These are phyloP conservation scores for Steccherinum ochraceum DNA, from an alignment of 768 basidiomycete genomes.

Conservation along the genomic window DNA sequence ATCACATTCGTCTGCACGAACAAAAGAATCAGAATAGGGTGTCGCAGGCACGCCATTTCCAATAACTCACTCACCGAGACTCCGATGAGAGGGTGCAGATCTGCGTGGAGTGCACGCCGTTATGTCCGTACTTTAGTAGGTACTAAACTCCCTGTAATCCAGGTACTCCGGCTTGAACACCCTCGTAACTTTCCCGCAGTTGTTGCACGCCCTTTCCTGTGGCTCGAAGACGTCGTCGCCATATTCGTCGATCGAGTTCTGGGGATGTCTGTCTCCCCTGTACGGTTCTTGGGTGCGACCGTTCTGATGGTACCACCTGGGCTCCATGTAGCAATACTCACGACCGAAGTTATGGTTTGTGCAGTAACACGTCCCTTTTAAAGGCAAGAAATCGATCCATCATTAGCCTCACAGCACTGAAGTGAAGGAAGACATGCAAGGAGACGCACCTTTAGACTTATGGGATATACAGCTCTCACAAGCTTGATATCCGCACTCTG, in stretches of 20 bases:
- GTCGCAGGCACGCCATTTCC: too few relatives aligned
- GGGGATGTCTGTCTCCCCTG: conserved; percentile 29
- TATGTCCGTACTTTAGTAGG: too few relatives aligned
- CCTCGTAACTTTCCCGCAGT: conserved; percentile 22
- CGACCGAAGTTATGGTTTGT: conserved; percentile 28
- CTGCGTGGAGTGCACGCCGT: too few relatives aligned
- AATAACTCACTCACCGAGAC: too few relatives aligned
- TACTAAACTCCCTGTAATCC: too few relatives aligned
- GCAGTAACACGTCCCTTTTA: conserved; percentile 31
- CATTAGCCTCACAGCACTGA: not conserved
- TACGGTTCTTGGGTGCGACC: conserved; percentile 19
- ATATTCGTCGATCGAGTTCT: conserved; percentile 8
- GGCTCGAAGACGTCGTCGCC: conserved; percentile 23
- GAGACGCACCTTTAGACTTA: conserved; percentile 18
- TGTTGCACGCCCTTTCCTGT: conserved; percentile 23
- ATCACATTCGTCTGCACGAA: too few relatives aligned
- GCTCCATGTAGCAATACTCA: conserved; percentile 25
- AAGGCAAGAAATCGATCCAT: too few relatives aligned
- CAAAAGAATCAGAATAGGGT: too few relatives aligned
- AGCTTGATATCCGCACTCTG: conserved; percentile 28
- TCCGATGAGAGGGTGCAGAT: too few relatives aligned
- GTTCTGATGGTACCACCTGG: conserved; percentile 26
- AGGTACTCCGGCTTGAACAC: conserved; percentile 13
- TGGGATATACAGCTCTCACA: conserved; percentile 29
- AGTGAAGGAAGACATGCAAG: not conserved